Evolutionary conservation across 2,329 filamentous ascomycete species (phyloP).

Genomic region (Penicillium olsonii): DNA sequence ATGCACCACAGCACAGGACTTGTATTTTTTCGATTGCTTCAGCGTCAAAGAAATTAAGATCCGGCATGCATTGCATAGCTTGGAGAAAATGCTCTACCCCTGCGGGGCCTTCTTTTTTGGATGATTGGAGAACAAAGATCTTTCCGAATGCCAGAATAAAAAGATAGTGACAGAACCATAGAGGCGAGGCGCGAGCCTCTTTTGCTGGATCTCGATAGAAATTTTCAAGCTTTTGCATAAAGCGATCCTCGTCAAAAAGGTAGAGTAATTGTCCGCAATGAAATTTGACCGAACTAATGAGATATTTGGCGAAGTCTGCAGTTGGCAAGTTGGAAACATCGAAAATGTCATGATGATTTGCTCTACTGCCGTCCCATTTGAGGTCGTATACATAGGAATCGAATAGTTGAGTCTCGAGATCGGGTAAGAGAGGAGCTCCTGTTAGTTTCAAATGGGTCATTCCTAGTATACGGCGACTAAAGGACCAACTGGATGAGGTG

Average conservation of each 20-base stretch:
- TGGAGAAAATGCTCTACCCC: constrained; percentile 50
- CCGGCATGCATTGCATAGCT: constrained; percentile 46
- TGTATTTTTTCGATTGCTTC: constrained; percentile 49
- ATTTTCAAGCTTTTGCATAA: constrained; percentile 39
- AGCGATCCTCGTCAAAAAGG: constrained; percentile 54
- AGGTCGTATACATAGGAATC: constrained; percentile 53
- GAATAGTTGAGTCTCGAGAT: constrained; percentile 32
- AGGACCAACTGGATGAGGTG: constrained; percentile 59
- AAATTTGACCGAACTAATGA: constrained; percentile 58
- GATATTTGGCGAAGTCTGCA: constrained; percentile 50
- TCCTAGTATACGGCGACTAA: constrained; percentile 51
- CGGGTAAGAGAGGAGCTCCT: constrained; percentile 10
- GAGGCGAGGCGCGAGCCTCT: constrained; percentile 22
- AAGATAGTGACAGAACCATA: constrained; percentile 56
- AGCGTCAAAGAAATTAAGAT: constrained; percentile 40
- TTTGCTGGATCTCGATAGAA: constrained; percentile 30
- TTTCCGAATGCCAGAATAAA: constrained; percentile 57
- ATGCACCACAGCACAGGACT: constrained; percentile 52
- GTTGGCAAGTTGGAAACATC: constrained; percentile 45
- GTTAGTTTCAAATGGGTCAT: constrained; percentile 51
- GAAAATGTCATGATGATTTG: constrained; percentile 14
- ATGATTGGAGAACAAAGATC: constrained; percentile 45
- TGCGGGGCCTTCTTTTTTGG: constrained; percentile 38
- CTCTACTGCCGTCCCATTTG: constrained; percentile 46
- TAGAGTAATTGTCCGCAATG: constrained; percentile 55